Conservation (phyloP, 371 early-diverging fungal species). For the Coemansia sp. region DNA sequence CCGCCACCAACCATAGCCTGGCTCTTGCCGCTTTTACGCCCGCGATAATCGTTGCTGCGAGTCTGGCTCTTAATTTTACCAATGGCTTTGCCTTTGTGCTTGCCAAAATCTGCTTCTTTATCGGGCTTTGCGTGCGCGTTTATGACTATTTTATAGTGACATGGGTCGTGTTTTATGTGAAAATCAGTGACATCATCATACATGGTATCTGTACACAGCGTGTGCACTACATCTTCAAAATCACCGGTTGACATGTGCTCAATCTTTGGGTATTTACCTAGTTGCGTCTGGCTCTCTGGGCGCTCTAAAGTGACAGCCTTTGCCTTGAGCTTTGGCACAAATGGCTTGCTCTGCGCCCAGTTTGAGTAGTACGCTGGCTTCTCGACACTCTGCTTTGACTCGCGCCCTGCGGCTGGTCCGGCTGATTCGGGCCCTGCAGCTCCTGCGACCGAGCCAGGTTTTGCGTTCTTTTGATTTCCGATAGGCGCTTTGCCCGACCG, state of each 20-base stretch:
- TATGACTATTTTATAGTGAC: not conserved
- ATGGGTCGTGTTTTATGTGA: not conserved
- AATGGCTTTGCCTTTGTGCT: conserved; percentile 7
- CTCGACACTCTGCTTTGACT: not conserved
- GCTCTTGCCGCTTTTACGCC: conserved; percentile 18
- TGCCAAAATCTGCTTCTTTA: not conserved
- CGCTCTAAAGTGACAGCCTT: not conserved
- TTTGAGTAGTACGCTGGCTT: not conserved
- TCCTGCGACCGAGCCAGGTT: not conserved
- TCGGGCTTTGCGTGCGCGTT: not conserved
- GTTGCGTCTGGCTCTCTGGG: not conserved
- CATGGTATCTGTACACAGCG: not conserved
- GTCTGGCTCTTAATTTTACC: not conserved
- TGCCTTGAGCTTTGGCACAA: conserved; percentile 10
- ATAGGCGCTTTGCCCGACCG: conserved; percentile 1
- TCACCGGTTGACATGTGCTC: not conserved
- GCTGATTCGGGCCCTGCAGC: not conserved
- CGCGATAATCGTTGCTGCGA: not conserved
- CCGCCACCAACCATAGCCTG: conserved; percentile 33
- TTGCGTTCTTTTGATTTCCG: not conserved
- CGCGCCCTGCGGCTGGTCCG: not conserved
- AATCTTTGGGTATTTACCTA: not conserved
- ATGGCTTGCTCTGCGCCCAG: not conserved
- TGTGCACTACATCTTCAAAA: not conserved
- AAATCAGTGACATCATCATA: not conserved